Evolutionary conservation across 2,329 filamentous ascomycete genomes (phyloP).

Genomic region (Xylaria sp.): DNA sequence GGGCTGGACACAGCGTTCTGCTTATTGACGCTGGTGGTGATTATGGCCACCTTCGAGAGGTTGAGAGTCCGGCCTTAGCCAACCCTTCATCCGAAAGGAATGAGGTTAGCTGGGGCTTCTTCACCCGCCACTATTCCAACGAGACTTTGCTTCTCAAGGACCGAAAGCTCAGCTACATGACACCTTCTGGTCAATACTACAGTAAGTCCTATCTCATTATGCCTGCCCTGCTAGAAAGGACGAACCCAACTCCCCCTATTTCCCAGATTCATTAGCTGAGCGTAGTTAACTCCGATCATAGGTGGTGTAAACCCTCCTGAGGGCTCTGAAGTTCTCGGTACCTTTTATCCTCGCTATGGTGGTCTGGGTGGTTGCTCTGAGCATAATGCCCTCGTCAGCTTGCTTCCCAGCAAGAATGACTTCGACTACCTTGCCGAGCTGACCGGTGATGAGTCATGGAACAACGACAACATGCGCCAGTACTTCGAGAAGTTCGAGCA

Average conservation of each 20-base stretch:
- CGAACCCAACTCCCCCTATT: too few species aligned
- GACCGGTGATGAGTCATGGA: constrained; percentile 46
- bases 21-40: constrained; percentile 71
- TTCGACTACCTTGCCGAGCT: constrained; percentile 56
- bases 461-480: constrained; percentile 42
- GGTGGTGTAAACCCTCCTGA: constrained; percentile 62
- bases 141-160: constrained; percentile 63
- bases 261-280: not conserved
- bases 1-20: constrained; percentile 67
- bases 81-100: constrained; percentile 65
- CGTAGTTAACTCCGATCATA: constrained; percentile 20
- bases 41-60: constrained; percentile 60
- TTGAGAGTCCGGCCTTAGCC: constrained; percentile 65
- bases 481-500: constrained; percentile 47
- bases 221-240: not conserved
- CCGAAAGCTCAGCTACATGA: constrained; percentile 68
- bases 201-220: constrained; percentile 44
- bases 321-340: constrained; percentile 63
- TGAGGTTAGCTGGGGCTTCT: constrained; percentile 70
- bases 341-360: constrained; percentile 68
- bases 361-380: constrained; percentile 54
- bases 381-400: constrained; percentile 46
- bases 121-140: constrained; percentile 69
- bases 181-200: constrained; percentile 61
- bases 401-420: constrained; percentile 58